These are phyloP conservation scores for Candida tallmaniae DNA, from an alignment of 805 yeast genomes.

Conservation along the genomic window DNA sequence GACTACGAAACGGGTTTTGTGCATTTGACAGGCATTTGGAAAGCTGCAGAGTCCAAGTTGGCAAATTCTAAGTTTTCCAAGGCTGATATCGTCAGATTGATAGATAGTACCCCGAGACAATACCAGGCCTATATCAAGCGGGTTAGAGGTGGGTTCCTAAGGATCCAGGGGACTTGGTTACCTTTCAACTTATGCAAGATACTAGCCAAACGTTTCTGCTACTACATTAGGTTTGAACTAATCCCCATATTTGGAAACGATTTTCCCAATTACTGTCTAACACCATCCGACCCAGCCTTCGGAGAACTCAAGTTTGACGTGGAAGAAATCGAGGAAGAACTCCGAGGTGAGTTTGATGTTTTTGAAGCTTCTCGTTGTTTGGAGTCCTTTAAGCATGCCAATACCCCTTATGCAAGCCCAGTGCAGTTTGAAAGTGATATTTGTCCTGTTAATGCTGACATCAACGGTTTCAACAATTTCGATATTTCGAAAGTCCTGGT, in stretches of 20 bases:
- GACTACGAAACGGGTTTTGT: conserved; percentile 81
- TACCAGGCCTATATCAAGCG: conserved; percentile 61
- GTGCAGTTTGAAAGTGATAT: too few species aligned
- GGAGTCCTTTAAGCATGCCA: conserved; percentile 18
- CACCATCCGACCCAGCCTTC: conserved; percentile 58
- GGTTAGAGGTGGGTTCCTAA: conserved; percentile 85
- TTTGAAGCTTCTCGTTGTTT: conserved; percentile 35
- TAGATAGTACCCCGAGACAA: conserved; percentile 59
- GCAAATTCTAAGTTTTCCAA: conserved; percentile 30
- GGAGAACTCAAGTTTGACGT: conserved; percentile 53
- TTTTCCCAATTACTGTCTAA: conserved; percentile 59
- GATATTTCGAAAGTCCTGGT: neutral
- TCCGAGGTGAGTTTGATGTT: conserved; percentile 20
- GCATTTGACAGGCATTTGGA: conserved; percentile 87
- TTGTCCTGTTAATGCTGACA: too few species aligned
- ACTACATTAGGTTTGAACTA: conserved; percentile 66
- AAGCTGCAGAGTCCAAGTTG: conserved; percentile 34
- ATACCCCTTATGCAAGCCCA: too few species aligned
- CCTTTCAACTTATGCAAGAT: conserved; percentile 65
- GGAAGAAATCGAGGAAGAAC: conserved; percentile 9
- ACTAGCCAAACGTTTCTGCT: conserved; percentile 73
- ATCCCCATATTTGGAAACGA: conserved; percentile 75
- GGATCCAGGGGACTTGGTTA: conserved; percentile 94
- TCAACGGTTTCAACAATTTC: too few species aligned
- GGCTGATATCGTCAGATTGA: conserved; percentile 70